A percentile compares a stretch with the other conserved stretches of the same genome.
phyloP scores from a whole-genome alignment of 108 stramenopile genomes.

The Cyclotella kingstonii region DNA sequence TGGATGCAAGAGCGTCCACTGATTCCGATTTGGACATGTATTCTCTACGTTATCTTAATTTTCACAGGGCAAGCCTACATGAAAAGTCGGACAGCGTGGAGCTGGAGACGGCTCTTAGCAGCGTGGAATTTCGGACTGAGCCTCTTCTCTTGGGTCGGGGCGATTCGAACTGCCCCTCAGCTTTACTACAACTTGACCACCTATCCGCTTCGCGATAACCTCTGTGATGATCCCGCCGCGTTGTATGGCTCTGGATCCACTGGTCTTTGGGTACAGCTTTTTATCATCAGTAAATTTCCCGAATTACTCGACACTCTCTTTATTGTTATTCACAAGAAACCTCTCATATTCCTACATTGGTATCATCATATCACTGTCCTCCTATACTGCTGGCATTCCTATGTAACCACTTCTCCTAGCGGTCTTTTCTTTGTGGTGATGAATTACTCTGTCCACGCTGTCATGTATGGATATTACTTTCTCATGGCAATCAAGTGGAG shows the following conservation, averaged over 20 bases:
- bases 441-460: constrained; percentile 98
- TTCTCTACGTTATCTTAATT: constrained; percentile 47
- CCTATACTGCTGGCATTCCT: constrained; percentile 96
- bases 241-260: constrained; percentile 78
- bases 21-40: constrained; percentile 43
- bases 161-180: constrained; percentile 86
- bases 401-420: constrained; percentile 81
- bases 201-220: constrained; percentile 56
- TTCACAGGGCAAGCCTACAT: constrained; percentile 37
- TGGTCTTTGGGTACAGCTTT: constrained; percentile 92
- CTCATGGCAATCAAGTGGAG: constrained; percentile 82
- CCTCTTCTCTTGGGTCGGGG: constrained; percentile 86
- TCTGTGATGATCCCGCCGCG: constrained; percentile 71
- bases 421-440: constrained; percentile 98
- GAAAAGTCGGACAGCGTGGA: constrained; percentile 54
- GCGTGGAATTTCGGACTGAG: constrained; percentile 88
- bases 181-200: constrained; percentile 75
- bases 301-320: constrained; percentile 97
- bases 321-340: constrained; percentile 96
- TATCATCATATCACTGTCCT: constrained; percentile 98
- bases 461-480: constrained; percentile 99
- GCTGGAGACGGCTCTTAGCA: constrained; percentile 64
- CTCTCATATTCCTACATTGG: constrained; percentile 96
- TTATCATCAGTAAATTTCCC: constrained; percentile 91
- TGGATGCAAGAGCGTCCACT: constrained; percentile 52